Evolutionary conservation across 2,329 filamentous ascomycete genomes (phyloP).

Genomic region (Beauveria pseudobassiana): DNA sequence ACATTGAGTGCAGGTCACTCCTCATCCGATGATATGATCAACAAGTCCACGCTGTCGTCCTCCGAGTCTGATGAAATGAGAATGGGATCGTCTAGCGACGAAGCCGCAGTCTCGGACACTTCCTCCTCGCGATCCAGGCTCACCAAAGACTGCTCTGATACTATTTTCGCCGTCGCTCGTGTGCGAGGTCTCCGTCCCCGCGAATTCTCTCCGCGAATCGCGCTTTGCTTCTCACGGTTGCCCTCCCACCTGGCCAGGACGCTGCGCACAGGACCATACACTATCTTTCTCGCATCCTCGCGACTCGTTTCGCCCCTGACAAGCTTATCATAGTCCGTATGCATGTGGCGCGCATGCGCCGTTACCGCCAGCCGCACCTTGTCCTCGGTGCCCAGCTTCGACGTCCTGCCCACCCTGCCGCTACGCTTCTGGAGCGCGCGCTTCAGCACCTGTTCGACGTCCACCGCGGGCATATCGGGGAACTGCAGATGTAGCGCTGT

Average conservation of each 20-base stretch:
- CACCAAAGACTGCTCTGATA: not conserved
- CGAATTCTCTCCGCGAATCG: not conserved
- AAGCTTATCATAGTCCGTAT: slow-evolving; percentile 39
- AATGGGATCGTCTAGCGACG: not conserved
- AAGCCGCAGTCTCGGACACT: not conserved
- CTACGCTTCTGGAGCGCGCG: slow-evolving; percentile 38
- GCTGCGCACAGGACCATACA: slow-evolving; percentile 3
- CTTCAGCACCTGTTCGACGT: slow-evolving; percentile 27
- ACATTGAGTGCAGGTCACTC: not conserved
- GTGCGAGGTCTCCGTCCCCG: not conserved
- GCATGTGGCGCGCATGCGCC: slow-evolving; percentile 40
- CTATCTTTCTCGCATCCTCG: slow-evolving; percentile 10
- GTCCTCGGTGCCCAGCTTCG: slow-evolving; percentile 27
- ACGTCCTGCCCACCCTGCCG: slow-evolving; percentile 39
- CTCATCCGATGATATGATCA: not conserved
- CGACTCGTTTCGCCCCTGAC: slow-evolving; percentile 16
- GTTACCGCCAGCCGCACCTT: slow-evolving; percentile 39
- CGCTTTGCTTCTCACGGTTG: slow-evolving; percentile 6
- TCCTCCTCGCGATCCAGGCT: not conserved
- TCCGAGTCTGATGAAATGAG: slow-evolving; percentile 2
- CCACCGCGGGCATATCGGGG: slow-evolving; percentile 29
- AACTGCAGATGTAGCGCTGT: slow-evolving; percentile 30
- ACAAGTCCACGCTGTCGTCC: not conserved
- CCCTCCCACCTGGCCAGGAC: slow-evolving; percentile 9
- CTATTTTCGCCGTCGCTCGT: not conserved